Conservation (phyloP, 1,284 basidiomycete species). For the Inonotus hispidus region DNA sequence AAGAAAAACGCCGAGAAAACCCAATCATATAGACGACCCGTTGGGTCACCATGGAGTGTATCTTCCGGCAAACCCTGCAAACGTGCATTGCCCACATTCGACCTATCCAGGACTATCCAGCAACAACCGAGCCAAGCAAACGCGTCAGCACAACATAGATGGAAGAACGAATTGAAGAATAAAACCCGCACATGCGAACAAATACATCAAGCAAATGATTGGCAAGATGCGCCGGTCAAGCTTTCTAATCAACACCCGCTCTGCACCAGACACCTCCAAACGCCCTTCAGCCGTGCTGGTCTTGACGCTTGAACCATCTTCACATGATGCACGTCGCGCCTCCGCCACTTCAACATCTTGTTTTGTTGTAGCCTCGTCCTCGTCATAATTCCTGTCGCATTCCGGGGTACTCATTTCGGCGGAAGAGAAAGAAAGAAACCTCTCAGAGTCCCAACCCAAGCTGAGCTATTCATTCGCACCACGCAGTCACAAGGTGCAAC, state of each 20-base stretch:
- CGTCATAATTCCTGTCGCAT: not conserved
- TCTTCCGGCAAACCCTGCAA: conserved; percentile 64
- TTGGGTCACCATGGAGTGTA: conserved; percentile 58
- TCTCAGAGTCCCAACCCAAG: not conserved
- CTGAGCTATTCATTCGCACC: not conserved
- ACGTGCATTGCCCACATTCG: conserved; percentile 71
- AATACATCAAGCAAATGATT: conserved; percentile 63
- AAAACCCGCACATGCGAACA: conserved; percentile 60
- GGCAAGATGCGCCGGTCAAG: conserved; percentile 65
- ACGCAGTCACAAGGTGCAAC: not conserved
- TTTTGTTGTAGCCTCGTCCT: not conserved
- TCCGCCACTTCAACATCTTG: not conserved
- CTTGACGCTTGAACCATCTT: not conserved
- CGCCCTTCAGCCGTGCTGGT: not conserved
- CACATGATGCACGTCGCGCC: not conserved
- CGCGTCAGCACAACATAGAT: not conserved
- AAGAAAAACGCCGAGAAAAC: conserved; percentile 71
- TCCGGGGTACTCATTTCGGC: not conserved
- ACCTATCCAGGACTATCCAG: conserved; percentile 62
- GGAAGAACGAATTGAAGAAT: conserved; percentile 5
- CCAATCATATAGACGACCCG: conserved; percentile 66
- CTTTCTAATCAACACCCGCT: conserved; percentile 56
- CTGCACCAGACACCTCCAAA: conserved; percentile 31
- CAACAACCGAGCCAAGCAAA: not conserved
- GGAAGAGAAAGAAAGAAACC: not conserved